These are phyloP conservation scores for Aspergillus campestris DNA, from an alignment of 495 filamentous ascomycete species.

Conservation along the genomic window DNA sequence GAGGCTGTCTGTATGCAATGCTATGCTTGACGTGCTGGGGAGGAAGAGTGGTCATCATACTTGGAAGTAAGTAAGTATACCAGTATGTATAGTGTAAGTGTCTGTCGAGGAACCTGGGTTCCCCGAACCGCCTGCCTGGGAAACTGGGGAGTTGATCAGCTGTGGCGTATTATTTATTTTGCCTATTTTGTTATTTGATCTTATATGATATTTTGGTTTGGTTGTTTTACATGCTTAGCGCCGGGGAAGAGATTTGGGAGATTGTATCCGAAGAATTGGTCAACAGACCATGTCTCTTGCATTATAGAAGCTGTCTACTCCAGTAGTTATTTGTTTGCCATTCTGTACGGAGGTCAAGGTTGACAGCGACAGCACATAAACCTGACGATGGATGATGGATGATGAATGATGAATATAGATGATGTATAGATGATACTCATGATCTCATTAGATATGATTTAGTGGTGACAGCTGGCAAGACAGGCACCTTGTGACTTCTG, in stretches of 20 bases:
- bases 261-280: neutral
- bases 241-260: neutral
- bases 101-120: slow-evolving; percentile 10
- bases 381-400: too few species aligned
- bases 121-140: slow-evolving; percentile 15
- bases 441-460: slow-evolving; percentile 4
- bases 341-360: neutral
- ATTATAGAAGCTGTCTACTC: too few species aligned
- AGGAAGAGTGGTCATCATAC: neutral
- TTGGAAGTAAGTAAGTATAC: neutral
- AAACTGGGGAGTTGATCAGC: slow-evolving; percentile 6
- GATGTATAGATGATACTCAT: neutral
- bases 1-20: too few species aligned
- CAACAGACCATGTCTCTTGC: too few species aligned
- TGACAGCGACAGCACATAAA: neutral
- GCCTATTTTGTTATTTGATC: neutral
- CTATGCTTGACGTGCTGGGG: too few species aligned
- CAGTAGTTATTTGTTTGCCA: too few species aligned
- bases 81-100: slow-evolving; percentile 8
- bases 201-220: too few species aligned
- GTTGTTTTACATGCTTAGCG: neutral
- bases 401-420: neutral
- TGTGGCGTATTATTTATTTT: slow-evolving; percentile 10
- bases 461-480: slow-evolving; percentile 20
- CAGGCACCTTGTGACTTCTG: slow-evolving; percentile 14